Percentiles rank a stretch among this genome's conserved stretches.
phyloP scores from a whole-genome alignment of 192 early-diverging fungal genomes.

The Phycomyces nitens region DNA sequence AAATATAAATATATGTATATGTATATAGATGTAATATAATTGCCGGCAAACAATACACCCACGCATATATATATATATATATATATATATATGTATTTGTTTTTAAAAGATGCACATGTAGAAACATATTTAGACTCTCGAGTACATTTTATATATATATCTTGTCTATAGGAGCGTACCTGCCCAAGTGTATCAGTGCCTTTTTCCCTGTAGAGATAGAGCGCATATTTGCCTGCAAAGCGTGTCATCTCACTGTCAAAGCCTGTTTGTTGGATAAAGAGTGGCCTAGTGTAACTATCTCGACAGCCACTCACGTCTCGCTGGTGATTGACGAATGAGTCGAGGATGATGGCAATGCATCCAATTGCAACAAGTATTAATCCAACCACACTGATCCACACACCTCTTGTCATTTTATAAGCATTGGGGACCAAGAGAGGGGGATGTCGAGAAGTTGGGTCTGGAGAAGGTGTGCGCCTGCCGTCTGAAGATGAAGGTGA shows the following conservation, averaged over 20 bases:
- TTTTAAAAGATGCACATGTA: too few relatives aligned
- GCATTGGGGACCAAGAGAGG: neutral
- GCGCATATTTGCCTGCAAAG: constrained; percentile 72
- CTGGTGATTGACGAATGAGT: constrained; percentile 68
- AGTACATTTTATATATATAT: neutral
- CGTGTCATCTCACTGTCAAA: constrained; percentile 51
- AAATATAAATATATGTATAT: neutral
- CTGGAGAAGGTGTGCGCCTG: neutral
- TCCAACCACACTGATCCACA: constrained; percentile 8
- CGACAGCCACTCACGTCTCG: constrained; percentile 53
- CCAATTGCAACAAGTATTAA: constrained; percentile 20
- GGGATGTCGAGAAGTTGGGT: neutral
- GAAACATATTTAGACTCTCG: too few relatives aligned
- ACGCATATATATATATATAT: too few relatives aligned
- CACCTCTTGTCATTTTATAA: constrained; percentile 6
- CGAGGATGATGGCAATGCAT: constrained; percentile 33
- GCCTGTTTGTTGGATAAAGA: constrained; percentile 42
- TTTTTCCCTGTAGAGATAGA: constrained; percentile 75
- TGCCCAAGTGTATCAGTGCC: constrained; percentile 45
- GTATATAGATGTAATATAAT: neutral
- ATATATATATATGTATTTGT: too few relatives aligned
- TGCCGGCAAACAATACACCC: too few relatives aligned
- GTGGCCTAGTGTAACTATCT: constrained; percentile 53
- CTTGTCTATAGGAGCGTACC: constrained; percentile 16
- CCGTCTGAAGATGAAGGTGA: constrained; percentile 9